These are phyloP conservation scores for Eucalyptus sp. DNA, from an alignment of 345 rosid species.

Conservation along the genomic window DNA sequence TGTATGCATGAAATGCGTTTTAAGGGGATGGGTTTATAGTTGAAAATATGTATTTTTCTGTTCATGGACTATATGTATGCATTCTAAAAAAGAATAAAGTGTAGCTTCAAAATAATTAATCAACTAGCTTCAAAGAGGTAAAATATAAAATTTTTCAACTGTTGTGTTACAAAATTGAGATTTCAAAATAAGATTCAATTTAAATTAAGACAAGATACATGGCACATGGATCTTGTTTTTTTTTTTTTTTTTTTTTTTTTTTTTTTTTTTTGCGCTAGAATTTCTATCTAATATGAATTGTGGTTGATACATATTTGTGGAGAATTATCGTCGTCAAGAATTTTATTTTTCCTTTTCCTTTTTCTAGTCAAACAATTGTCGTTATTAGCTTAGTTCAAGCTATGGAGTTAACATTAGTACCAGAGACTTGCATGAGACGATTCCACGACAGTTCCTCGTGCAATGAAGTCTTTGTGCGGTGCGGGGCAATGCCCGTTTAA, in stretches of 20 bases:
- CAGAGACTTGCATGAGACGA: background rate
- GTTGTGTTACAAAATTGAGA: background rate
- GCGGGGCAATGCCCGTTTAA: background rate
- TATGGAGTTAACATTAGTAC: background rate
- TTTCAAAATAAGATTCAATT: no score
- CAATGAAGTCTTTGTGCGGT: background rate
- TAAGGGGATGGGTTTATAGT: background rate
- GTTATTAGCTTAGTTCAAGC: background rate
- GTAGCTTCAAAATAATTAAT: background rate
- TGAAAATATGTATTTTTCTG: background rate
- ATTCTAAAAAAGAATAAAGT: background rate
- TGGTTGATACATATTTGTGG: background rate
- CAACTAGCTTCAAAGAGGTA: background rate
- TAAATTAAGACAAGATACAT: no score
- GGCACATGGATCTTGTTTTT: background rate
- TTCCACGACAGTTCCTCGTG: background rate
- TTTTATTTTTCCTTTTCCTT: background rate
- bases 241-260: accelerated
- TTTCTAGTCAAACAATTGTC: background rate
- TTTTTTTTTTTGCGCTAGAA: accelerated
- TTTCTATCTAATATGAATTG: background rate
- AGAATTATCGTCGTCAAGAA: background rate
- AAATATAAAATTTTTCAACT: no score
- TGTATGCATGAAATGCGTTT: background rate
- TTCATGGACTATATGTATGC: background rate